Evolutionary conservation across 2,329 filamentous ascomycete species (phyloP).

Genomic region (Aspergillus persii): DNA sequence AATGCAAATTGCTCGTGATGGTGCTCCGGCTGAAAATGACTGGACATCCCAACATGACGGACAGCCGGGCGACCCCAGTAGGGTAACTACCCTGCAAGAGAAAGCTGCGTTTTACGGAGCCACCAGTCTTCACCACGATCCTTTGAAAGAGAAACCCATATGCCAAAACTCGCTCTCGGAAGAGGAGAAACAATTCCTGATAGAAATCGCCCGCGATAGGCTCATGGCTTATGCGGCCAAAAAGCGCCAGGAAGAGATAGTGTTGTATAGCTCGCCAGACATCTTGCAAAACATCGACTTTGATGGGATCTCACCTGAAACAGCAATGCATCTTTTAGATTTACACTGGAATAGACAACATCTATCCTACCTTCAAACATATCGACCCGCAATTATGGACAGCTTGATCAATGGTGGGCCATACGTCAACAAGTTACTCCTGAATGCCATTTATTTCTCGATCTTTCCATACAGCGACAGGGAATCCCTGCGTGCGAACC

Average conservation of each 20-base stretch:
- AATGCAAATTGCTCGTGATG: neutral
- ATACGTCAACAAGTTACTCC: constrained; percentile 38
- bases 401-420: constrained; percentile 36
- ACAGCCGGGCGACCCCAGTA: neutral
- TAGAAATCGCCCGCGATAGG: neutral
- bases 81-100: neutral
- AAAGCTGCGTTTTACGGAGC: neutral
- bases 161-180: neutral
- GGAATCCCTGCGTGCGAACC: constrained; percentile 26
- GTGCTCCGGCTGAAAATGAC: neutral
- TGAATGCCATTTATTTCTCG: constrained; percentile 42
- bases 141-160: neutral
- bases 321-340: constrained; percentile 39
- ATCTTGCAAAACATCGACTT: constrained; percentile 26
- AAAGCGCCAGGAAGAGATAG: neutral
- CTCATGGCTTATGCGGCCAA: neutral
- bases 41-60: neutral
- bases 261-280: neutral
- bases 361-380: constrained; percentile 38
- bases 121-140: neutral
- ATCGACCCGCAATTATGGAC: constrained; percentile 42
- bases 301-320: constrained; percentile 32
- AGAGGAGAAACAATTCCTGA: neutral
- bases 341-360: constrained; percentile 41
- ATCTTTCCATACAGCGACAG: constrained; percentile 39